These are phyloP conservation scores for Earliella scabrosa DNA, from an alignment of 1,284 basidiomycete genomes.

Conservation along the genomic window DNA sequence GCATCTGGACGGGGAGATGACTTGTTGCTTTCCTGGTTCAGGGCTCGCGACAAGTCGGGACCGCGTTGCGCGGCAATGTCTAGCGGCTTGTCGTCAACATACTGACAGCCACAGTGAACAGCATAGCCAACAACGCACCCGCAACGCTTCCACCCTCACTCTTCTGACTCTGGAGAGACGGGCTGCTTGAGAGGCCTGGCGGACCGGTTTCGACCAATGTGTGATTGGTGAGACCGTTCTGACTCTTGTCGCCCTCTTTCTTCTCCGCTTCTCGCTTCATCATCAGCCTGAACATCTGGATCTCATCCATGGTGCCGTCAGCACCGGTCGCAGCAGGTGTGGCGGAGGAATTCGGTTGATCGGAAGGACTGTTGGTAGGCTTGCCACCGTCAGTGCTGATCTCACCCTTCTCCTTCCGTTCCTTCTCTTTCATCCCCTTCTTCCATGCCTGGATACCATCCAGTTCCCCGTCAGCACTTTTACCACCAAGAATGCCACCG, in stretches of 20 bases:
- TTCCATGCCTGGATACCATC: conserved; percentile 92
- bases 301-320: conserved; percentile 69
- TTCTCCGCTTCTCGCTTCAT: conserved; percentile 85
- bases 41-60: conserved; percentile 2
- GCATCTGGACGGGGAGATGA: conserved; percentile 10
- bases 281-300: conserved; percentile 83
- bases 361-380: conserved; percentile 28
- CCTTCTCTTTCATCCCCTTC: conserved; percentile 84
- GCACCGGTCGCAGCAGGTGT: conserved; percentile 32
- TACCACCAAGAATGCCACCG: conserved; percentile 66
- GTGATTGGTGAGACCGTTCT: conserved; percentile 15
- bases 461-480: conserved; percentile 64
- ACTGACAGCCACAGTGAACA: neutral
- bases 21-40: conserved; percentile 9
- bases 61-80: conserved; percentile 8
- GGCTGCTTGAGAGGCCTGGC: conserved; percentile 14
- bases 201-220: conserved; percentile 10
- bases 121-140: conserved; percentile 3
- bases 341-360: conserved; percentile 4
- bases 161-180: conserved; percentile 15
- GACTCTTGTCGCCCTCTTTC: conserved; percentile 48
- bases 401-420: conserved; percentile 56
- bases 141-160: neutral
- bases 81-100: neutral
- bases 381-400: conserved; percentile 29